phyloP scores from a whole-genome alignment of 73 alveolate species.

The Breviolum minutum region DNA sequence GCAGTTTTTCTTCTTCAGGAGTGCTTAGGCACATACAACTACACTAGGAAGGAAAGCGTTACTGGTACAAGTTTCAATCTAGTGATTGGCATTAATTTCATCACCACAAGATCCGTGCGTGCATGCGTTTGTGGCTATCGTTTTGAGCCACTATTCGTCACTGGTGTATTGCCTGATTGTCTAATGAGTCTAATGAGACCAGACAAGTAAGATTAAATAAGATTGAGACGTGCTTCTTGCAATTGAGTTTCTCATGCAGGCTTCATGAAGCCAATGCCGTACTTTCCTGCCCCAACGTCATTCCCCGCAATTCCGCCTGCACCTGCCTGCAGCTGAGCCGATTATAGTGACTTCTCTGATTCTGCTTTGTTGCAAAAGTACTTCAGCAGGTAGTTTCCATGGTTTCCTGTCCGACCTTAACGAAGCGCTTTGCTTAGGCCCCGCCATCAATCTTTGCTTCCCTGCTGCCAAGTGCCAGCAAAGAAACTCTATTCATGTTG shows the following conservation, averaged over 20 bases:
- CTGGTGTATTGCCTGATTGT: too few species aligned
- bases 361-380: background rate
- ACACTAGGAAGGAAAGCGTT: too few species aligned
- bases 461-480: slow-evolving; percentile 42
- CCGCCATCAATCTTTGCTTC: slow-evolving; percentile 59
- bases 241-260: slow-evolving; percentile 3
- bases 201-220: too few species aligned
- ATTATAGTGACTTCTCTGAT: background rate
- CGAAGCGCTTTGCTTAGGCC: background rate
- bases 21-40: too few species aligned
- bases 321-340: background rate
- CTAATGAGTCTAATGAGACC: too few species aligned
- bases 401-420: background rate
- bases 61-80: too few species aligned
- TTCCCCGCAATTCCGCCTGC: slow-evolving; percentile 19
- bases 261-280: slow-evolving; percentile 79
- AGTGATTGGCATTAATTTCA: too few species aligned
- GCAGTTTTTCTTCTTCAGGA: too few species aligned
- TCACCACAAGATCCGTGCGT: too few species aligned
- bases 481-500: slow-evolving; percentile 63
- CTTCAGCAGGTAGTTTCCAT: background rate
- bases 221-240: background rate
- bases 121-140: too few species aligned
- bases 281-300: slow-evolving; percentile 26
- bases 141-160: too few species aligned